phyloP scores from a whole-genome alignment of 1,284 basidiomycete genomes.

The Cutaneotrichosporon cutaneum region DNA sequence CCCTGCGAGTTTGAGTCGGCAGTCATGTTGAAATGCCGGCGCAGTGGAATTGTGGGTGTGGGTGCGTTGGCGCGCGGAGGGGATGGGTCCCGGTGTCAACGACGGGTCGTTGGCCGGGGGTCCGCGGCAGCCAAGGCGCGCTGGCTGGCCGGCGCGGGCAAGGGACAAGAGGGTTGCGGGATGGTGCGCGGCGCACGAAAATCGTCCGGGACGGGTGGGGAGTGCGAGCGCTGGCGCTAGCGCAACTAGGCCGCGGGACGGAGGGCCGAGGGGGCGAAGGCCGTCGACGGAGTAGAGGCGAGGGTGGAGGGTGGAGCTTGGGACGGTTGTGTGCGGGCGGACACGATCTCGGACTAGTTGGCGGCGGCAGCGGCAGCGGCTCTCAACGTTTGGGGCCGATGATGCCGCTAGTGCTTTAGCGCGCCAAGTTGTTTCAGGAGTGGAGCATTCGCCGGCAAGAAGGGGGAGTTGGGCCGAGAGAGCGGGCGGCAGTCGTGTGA shows the following conservation, averaged over 20 bases:
- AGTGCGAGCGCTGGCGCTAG: neutral
- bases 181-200: neutral
- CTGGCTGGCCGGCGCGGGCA: neutral
- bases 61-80: neutral
- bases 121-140: neutral
- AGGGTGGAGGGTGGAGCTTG: neutral
- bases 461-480: no score
- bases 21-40: neutral
- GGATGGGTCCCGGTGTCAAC: constrained; percentile 2
- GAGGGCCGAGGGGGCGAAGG: neutral
- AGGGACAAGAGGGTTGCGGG: neutral
- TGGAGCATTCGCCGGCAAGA: no score
- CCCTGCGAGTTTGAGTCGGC: neutral
- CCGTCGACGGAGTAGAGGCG: neutral
- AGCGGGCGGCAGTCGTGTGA: no score
- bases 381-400: neutral
- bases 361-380: neutral
- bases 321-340: no score
- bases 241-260: neutral
- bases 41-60: neutral
- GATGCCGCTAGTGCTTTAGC: neutral
- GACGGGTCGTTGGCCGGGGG: constrained; percentile 1
- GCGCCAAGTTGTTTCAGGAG: neutral
- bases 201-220: neutral
- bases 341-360: no score